Evolutionary conservation across 2,329 filamentous ascomycete species (phyloP), one percentile per base, ranked within the genome.

Genomic region (Metarhizium brunneum): DNA sequence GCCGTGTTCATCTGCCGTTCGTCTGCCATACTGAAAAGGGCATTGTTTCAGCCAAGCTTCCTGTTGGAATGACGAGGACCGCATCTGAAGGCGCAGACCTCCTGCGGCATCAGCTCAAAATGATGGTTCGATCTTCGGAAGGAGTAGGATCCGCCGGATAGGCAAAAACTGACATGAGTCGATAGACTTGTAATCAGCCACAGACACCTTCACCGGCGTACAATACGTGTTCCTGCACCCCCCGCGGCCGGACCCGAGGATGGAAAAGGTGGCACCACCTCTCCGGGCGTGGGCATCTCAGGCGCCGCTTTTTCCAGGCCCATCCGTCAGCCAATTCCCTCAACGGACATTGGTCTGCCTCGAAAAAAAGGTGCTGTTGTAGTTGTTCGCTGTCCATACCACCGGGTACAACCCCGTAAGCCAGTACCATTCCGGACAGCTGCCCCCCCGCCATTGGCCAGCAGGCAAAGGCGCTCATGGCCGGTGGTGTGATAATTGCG

Each of bases 401-500:
- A 25, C 25, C 25, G 32, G 32, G 32, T 35, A 6, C 35, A 40
- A 40, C 8, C 25, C 20, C n/a, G 3, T 8, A 30, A 14, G 45
- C 25, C 45, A 25, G 43, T n/a, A 29, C 10, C 10, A 48, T 48
- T 45, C 20, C 20, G 45, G 30, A 20, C 52, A 53, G n/a, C 20
- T 20, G 18, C 30, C 35, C 14, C 7, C 10, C 11, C 38, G 20
- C 10, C 38, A 51, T 51, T 54, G 53, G 47, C 32, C 36, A 20
- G 8, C 45, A 11, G 16, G 16, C 42, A 29, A 29, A 30, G 14
- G 25, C 14, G 4, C 25, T 48, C 20, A 29, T 48, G 20, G 11
- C 25, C 45, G n/a, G 52, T 57, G 55, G 55, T 54, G 42, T 57
- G 52, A 57, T 52, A 42, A 32, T 51, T 45, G 29, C 6, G 50